Conservation (phyloP, 805 yeast species). For the Suhomyces xylopsoci region DNA sequence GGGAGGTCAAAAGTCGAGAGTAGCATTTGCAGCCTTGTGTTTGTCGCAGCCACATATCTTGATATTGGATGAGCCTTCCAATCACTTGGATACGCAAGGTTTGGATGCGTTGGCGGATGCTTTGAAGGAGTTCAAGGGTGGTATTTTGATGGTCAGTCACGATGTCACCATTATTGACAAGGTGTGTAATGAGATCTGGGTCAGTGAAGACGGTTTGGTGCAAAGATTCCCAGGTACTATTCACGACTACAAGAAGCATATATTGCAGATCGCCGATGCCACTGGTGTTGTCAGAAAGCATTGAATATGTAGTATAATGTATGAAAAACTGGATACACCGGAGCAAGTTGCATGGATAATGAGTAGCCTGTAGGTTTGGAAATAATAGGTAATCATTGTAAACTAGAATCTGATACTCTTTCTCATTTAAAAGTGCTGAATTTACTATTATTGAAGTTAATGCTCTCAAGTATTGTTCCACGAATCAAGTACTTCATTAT, state of each 20-base stretch:
- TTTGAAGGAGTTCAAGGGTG: conserved; percentile 83
- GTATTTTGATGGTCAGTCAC: conserved; percentile 96
- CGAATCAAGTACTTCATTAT: too few relatives aligned
- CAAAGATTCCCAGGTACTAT: conserved; percentile 77
- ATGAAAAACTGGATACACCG: too few relatives aligned
- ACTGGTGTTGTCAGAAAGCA: conserved; percentile 92
- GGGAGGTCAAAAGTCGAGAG: conserved; percentile 98
- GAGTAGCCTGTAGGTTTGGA: too few relatives aligned
- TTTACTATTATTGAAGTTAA: too few relatives aligned
- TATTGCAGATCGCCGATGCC: conserved; percentile 69
- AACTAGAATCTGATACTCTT: too few relatives aligned
- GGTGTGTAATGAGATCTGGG: conserved; percentile 95
- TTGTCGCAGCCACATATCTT: conserved; percentile 86
- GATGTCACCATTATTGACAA: conserved; percentile 87
- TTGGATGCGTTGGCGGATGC: conserved; percentile 94
- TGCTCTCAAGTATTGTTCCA: too few relatives aligned
- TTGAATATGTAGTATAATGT: conserved; percentile 22
- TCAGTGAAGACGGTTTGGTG: conserved; percentile 83
- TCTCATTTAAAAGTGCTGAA: too few relatives aligned
- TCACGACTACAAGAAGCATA: conserved; percentile 85
- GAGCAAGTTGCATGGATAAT: too few relatives aligned
- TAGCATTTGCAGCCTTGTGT: conserved; percentile 95
- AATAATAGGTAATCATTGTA: too few relatives aligned
- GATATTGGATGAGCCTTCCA: conserved; percentile 95
- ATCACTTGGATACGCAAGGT: conserved; percentile 98